Percentiles rank a stretch among this genome's conserved stretches.
Conservation (phyloP, 805 yeast species). For the Vanderwaltozyma yarrowii region DNA sequence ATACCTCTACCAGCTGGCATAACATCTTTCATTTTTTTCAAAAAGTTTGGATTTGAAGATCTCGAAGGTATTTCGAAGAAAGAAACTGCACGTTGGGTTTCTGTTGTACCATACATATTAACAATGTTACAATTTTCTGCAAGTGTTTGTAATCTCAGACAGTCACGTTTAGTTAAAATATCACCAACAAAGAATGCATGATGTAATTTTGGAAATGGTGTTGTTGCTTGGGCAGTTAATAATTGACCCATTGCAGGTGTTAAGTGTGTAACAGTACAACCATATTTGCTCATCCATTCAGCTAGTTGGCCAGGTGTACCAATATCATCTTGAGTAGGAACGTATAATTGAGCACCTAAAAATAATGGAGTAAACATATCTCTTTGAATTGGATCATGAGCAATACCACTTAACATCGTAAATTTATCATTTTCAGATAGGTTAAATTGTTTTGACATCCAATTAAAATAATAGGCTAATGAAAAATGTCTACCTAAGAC, state of each 20-base stretch:
- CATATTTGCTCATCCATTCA: conserved; percentile 88
- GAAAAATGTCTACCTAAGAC: conserved; percentile 97
- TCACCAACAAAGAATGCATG: conserved; percentile 99
- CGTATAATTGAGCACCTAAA: conserved; percentile 84
- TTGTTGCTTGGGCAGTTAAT: conserved; percentile 87
- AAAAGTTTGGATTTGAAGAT: conserved; percentile 54
- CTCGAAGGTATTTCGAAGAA: conserved; percentile 80
- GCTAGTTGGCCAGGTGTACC: conserved; percentile 98
- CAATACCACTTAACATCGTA: conserved; percentile 97
- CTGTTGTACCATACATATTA: conserved; percentile 99
- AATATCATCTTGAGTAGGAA: conserved; percentile 94
- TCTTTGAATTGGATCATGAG: conserved; percentile 98
- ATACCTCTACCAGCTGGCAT: conserved; percentile 99
- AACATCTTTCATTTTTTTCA: conserved; percentile 80
- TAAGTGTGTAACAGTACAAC: conserved; percentile 92
- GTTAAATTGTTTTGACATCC: conserved; percentile 89
- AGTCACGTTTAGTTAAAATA: conserved; percentile 92
- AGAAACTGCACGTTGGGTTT: conserved; percentile 97
- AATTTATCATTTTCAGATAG: conserved; percentile 73
- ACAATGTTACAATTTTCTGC: conserved; percentile 86
- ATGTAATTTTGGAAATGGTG: conserved; percentile 74
- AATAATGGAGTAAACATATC: conserved; percentile 98
- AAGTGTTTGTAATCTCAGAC: conserved; percentile 80
- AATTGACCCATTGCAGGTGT: conserved; percentile 99
- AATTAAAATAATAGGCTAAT: conserved; percentile 92